Percentiles rank a stretch among this genome's conserved stretches.
phyloP scores from a whole-genome alignment of 345 rosid genomes.

The Gossypium raimondii region DNA sequence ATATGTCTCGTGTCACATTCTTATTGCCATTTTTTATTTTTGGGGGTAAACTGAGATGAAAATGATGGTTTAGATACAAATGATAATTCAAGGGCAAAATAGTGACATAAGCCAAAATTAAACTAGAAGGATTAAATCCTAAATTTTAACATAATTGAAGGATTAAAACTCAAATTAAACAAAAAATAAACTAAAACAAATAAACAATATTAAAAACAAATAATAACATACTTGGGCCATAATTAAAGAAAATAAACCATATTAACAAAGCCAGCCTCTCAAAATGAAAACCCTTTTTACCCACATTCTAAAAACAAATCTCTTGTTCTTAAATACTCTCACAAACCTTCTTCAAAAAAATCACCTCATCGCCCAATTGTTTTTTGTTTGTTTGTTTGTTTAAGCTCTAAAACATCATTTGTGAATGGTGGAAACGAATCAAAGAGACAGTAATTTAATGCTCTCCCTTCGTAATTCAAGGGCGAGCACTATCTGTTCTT shows the following conservation, averaged over 20 bases:
- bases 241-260: background rate
- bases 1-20: too few relatives aligned
- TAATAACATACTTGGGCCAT: too few relatives aligned
- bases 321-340: background rate
- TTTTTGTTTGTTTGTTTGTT: too few relatives aligned
- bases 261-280: background rate
- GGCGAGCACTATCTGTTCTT: conserved; percentile 27
- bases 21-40: too few relatives aligned
- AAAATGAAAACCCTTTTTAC: background rate
- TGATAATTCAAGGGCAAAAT: too few relatives aligned
- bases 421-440: conserved; percentile 96
- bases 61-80: too few relatives aligned
- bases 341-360: background rate
- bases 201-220: background rate
- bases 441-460: conserved; percentile 46
- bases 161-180: background rate
- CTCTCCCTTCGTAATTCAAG: conserved; percentile 35
- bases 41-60: too few relatives aligned
- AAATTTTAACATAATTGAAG: too few relatives aligned
- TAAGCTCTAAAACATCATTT: conserved; percentile 11
- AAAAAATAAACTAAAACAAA: background rate
- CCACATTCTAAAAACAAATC: background rate
- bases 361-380: too few relatives aligned
- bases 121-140: too few relatives aligned
- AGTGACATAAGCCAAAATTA: too few relatives aligned